These are phyloP conservation scores for Scheffersomyces cryptocercus DNA, from an alignment of 1,139 yeast genomes.

Conservation along the genomic window DNA sequence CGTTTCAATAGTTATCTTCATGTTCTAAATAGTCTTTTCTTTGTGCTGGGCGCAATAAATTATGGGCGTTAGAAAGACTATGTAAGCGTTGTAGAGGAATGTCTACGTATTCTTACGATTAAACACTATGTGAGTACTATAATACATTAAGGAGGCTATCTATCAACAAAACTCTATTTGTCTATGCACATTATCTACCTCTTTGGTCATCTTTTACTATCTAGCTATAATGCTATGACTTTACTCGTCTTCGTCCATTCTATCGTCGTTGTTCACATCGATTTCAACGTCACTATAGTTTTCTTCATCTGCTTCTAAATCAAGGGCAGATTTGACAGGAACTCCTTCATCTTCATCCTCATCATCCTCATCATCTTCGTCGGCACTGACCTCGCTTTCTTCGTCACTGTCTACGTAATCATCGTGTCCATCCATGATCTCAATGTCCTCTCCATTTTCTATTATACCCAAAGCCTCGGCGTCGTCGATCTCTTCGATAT, in stretches of 20 bases:
- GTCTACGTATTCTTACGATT: background rate
- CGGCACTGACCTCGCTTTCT: constrained; percentile 17
- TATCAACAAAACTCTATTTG: too few species aligned
- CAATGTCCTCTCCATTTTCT: constrained; percentile 20
- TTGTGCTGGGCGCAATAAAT: constrained; percentile 4
- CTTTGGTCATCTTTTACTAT: background rate
- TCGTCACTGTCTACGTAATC: constrained; percentile 19
- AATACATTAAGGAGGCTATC: background rate
- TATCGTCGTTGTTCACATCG: constrained; percentile 15
- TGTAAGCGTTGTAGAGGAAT: background rate
- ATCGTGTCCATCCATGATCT: constrained; percentile 19
- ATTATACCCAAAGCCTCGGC: constrained; percentile 29
- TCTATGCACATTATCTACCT: too few species aligned
- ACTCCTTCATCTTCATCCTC: constrained; percentile 18
- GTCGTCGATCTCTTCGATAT: constrained; percentile 44
- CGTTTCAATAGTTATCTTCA: background rate
- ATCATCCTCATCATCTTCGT: constrained; percentile 18
- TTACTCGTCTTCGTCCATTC: constrained; percentile 1
- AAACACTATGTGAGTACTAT: background rate
- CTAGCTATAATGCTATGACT: background rate
- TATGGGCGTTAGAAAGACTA: background rate
- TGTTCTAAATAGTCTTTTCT: too few species aligned
- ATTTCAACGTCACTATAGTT: constrained; percentile 32
- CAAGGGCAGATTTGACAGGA: constrained; percentile 19
- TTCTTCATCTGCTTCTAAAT: constrained; percentile 22